Evolutionary conservation across 2,329 filamentous ascomycete species (phyloP).

Genomic region (Thelonectria discophora): DNA sequence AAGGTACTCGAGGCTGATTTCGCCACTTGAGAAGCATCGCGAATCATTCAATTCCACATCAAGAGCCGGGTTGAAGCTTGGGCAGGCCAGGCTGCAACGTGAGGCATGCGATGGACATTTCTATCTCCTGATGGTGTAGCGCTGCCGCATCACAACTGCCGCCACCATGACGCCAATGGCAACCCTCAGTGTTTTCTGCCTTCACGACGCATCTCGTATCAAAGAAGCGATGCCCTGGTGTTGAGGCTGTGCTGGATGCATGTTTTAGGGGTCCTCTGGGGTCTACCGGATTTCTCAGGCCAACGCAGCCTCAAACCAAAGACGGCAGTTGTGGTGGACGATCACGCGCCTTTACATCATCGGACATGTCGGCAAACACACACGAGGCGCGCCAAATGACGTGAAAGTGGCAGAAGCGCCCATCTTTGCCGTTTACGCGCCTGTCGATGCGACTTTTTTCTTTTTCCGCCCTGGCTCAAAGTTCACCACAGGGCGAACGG

Average conservation of each 20-base stretch:
- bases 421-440: not conserved
- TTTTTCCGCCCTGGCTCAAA: not conserved
- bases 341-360: conserved; percentile 23
- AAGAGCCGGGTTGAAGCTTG: not conserved
- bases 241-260: conserved; percentile 25
- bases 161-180: conserved; percentile 4
- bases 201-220: conserved; percentile 12
- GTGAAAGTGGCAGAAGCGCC: conserved; percentile 11
- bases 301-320: conserved; percentile 16
- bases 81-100: not conserved
- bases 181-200: not conserved
- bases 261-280: conserved; percentile 25
- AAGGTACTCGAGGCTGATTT: not conserved
- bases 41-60: conserved; percentile 5
- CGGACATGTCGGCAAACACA: conserved; percentile 12
- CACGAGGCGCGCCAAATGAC: conserved; percentile 20
- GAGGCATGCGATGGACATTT: not conserved
- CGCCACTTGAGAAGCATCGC: not conserved
- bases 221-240: conserved; percentile 11
- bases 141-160: not conserved
- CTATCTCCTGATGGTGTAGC: not conserved
- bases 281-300: conserved; percentile 10
- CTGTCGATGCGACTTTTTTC: conserved; percentile 8
- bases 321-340: conserved; percentile 11
- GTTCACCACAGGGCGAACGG: conserved; percentile 10